Conservation (phyloP, 2,329 filamentous ascomycete genomes). For the Microdochium nivale region DNA sequence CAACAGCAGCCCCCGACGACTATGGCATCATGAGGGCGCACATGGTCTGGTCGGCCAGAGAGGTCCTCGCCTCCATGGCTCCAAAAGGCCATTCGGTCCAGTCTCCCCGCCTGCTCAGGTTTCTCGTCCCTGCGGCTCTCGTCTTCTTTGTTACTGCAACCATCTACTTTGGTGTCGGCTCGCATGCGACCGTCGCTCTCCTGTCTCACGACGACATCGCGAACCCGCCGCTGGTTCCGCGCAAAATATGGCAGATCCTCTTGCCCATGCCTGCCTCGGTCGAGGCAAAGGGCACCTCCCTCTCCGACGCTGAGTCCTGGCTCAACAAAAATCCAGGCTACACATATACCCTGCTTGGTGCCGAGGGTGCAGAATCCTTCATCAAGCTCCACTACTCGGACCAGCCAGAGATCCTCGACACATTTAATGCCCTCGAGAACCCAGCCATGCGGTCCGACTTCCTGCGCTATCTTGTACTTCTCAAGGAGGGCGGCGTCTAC, state of each 20-base stretch:
- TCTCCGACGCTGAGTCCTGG: constrained; percentile 3
- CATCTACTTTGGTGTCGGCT: not conserved
- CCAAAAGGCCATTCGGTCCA: not conserved
- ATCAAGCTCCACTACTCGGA: constrained; percentile 1
- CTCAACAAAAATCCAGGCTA: constrained; percentile 5
- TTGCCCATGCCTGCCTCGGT: constrained; percentile 1
- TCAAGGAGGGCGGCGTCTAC: constrained; percentile 5
- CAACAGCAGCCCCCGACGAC: not conserved
- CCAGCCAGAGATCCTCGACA: constrained; percentile 1
- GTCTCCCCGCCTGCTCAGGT: not conserved
- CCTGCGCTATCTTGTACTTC: constrained; percentile 5
- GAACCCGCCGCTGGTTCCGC: constrained; percentile 24
- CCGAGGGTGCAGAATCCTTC: constrained; percentile 2
- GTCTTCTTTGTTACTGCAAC: not conserved
- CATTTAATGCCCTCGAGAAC: constrained; percentile 5
- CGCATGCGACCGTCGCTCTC: not conserved
- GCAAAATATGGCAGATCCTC: constrained; percentile 7
- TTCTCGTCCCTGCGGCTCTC: not conserved
- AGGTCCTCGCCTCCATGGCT: not conserved
- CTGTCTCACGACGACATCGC: not conserved
- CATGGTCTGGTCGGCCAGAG: not conserved
- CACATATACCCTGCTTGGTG: constrained; percentile 7
- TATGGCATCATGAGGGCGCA: constrained; percentile 1
- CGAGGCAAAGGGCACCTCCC: not conserved
- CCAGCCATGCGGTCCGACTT: constrained; percentile 7